A percentile compares a stretch with the other conserved stretches of the same genome.
phyloP scores from a whole-genome alignment of 495 filamentous ascomycete genomes.

The Lentithecium fluviatile region DNA sequence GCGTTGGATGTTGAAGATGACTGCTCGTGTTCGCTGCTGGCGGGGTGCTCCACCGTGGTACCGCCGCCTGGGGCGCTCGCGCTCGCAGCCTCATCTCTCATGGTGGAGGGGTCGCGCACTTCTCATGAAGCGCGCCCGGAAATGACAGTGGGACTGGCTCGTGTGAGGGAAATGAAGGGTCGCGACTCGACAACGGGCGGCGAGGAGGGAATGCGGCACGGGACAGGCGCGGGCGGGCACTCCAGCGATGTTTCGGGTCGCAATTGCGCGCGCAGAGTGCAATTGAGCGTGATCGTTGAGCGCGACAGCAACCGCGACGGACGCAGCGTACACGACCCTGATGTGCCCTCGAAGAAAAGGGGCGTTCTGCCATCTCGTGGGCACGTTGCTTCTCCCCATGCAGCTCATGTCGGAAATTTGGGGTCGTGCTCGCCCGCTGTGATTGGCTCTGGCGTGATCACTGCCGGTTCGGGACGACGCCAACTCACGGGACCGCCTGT shows the following conservation, averaged over 20 bases:
- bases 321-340: neutral
- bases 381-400: slow-evolving; percentile 1
- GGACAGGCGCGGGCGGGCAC: neutral
- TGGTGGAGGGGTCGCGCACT: slow-evolving; percentile 21
- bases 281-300: slow-evolving; percentile 5
- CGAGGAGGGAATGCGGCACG: slow-evolving; percentile 1
- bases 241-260: neutral
- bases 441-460: slow-evolving; percentile 17
- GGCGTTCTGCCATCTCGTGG: slow-evolving; percentile 10
- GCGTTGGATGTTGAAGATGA: slow-evolving; percentile 10
- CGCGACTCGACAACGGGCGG: neutral
- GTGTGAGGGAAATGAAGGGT: slow-evolving; percentile 21
- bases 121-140: slow-evolving; percentile 25
- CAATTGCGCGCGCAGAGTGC: slow-evolving; percentile 7
- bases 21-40: slow-evolving; percentile 1
- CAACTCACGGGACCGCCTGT: slow-evolving; percentile 20
- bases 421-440: slow-evolving; percentile 1
- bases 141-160: slow-evolving; percentile 16
- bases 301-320: slow-evolving; percentile 7
- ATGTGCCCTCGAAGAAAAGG: slow-evolving; percentile 2
- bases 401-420: slow-evolving; percentile 22
- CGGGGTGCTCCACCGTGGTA: slow-evolving; percentile 1
- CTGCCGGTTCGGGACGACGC: slow-evolving; percentile 10
- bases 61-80: slow-evolving; percentile 9
- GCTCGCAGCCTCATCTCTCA: slow-evolving; percentile 27